Conservation (phyloP, 1,139 yeast species). For the Yamadazyma triangularis region DNA sequence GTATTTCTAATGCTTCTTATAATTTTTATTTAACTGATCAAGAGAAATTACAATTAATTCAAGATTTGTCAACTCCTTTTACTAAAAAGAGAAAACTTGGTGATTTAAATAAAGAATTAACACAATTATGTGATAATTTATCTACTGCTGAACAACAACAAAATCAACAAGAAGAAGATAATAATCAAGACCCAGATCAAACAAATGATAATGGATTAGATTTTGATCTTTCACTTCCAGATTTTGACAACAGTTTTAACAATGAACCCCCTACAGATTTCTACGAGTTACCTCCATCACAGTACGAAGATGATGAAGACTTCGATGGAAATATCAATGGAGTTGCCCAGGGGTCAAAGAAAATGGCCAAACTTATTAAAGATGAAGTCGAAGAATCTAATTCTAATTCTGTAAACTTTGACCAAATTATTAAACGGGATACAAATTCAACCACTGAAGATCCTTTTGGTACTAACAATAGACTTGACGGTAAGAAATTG, state of each 20-base stretch:
- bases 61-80: conserved; percentile 30
- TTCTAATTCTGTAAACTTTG: conserved; percentile 20
- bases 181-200: conserved; percentile 16
- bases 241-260: conserved; percentile 13
- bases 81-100: conserved; percentile 26
- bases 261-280: too few species aligned
- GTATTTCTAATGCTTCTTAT: conserved; percentile 16
- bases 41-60: conserved; percentile 33
- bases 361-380: conserved; percentile 9
- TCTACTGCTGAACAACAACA: conserved; percentile 22
- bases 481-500: conserved; percentile 14
- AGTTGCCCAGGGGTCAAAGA: conserved; percentile 8
- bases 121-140: conserved; percentile 26
- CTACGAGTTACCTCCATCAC: conserved; percentile 7
- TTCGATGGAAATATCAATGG: conserved; percentile 2
- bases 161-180: conserved; percentile 14
- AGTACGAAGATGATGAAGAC: background rate
- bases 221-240: conserved; percentile 40
- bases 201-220: conserved; percentile 28
- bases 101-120: conserved; percentile 31
- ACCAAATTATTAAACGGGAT: conserved; percentile 41
- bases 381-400: conserved; percentile 4
- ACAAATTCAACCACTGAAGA: conserved; percentile 9
- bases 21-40: conserved; percentile 25
- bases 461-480: conserved; percentile 28